Percentiles rank a stretch among this genome's conserved stretches.
phyloP scores from a whole-genome alignment of 2,329 filamentous ascomycete genomes.

The Escovopsis sp. region DNA sequence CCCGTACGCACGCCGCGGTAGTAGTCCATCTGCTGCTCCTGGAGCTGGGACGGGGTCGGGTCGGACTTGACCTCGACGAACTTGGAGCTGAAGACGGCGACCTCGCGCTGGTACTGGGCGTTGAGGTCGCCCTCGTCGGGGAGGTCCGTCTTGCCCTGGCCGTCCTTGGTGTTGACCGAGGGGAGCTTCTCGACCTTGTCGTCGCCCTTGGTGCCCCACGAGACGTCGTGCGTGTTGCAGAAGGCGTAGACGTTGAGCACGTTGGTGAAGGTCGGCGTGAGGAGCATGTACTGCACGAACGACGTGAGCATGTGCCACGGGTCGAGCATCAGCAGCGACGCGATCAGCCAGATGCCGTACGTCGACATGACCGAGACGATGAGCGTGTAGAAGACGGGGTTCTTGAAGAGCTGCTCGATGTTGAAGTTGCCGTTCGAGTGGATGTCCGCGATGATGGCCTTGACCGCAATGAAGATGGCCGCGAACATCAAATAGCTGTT shows the following conservation, averaged over 20 bases:
- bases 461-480: slow-evolving; percentile 84
- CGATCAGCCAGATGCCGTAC: slow-evolving; percentile 83
- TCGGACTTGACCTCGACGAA: slow-evolving; percentile 54
- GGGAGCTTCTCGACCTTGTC: slow-evolving; percentile 88
- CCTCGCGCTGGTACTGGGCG: slow-evolving; percentile 80
- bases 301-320: slow-evolving; percentile 99
- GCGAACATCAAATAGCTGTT: slow-evolving; percentile 79
- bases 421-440: slow-evolving; percentile 46
- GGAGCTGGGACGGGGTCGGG: slow-evolving; percentile 37
- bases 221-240: slow-evolving; percentile 95
- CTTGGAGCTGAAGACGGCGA: slow-evolving; percentile 60
- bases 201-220: slow-evolving; percentile 96
- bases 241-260: slow-evolving; percentile 98
- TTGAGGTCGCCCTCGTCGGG: slow-evolving; percentile 93
- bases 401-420: slow-evolving; percentile 62
- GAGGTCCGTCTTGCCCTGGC: slow-evolving; percentile 81
- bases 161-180: slow-evolving; percentile 78
- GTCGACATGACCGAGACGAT: slow-evolving; percentile 88
- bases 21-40: slow-evolving; percentile 91
- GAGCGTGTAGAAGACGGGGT: slow-evolving; percentile 81
- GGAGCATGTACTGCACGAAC: slow-evolving; percentile 83
- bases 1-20: slow-evolving; percentile 91
- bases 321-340: slow-evolving; percentile 88
- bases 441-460: slow-evolving; percentile 63
- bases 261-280: slow-evolving; percentile 95